Evolutionary conservation across 208 protist genomes (phyloP), one percentile per base, ranked within the genome.

Genomic region (Acanthamoeba royreba): DNA sequence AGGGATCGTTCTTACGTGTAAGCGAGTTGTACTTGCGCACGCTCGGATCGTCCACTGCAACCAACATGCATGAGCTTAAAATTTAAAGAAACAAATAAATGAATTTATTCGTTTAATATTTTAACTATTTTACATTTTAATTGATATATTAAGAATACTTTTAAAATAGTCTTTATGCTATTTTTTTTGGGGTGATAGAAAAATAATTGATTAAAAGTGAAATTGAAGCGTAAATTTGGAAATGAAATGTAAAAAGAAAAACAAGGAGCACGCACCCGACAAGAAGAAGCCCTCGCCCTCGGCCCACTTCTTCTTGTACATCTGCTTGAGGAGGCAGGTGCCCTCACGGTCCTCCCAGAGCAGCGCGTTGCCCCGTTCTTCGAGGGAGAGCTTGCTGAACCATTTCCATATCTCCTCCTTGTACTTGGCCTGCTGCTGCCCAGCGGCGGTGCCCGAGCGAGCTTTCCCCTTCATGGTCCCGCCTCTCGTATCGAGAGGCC

Each of bases 231-330:
- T n/a, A n/a, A 33, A 40, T n/a, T 7, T 46, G n/a, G 25, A 38
- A 25, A 17, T 55, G 46, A 33, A 86, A 86, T 58, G 25, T 17
- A 86, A 53, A 55, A n/a, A 86, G 25, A 86, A 53, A n/a, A 3
- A 90, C 3, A 69, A 40, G 5, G 0, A 69, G 2, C 15, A 69
- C 13, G 4, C 31, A 92, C 87, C 87, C 40, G 53, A 53, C 2
- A 81, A 25, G 58, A 92, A 92, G 58, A 92, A 92, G 58, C 87
- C 87, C 28, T 92, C 63, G n/a, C 87, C 87, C 55, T 92, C 87
- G 9, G 87, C 53, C 28, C 9, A 19, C 45, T 92, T 92, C 63
- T 92, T 92, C 4, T 92, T 92, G 58, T 92, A 79, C 87, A 92
- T 92, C 19, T 92, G 87, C 47, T 92, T 92, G 35, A 92, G 63